Evolutionary conservation across 345 rosid species (phyloP), one percentile per base, ranked within the genome.

Genomic region (Gossypioides kirkii): DNA sequence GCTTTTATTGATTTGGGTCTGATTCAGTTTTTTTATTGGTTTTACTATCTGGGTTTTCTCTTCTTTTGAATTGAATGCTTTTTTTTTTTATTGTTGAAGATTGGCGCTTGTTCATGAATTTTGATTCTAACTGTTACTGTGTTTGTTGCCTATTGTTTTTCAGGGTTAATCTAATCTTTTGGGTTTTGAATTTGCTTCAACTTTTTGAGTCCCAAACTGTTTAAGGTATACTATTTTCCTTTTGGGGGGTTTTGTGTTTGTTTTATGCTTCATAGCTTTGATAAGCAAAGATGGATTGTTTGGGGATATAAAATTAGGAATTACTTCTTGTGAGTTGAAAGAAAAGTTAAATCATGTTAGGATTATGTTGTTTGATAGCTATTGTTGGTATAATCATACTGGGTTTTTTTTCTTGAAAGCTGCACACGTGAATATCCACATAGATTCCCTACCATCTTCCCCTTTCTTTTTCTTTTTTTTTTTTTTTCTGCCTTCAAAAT

Each of bases 371-470:
- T 73, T 68, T 67, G 60, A 53, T 69, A 53, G 75, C 55, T 61
- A 38, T 61, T 67, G 58, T 20, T 56, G 50, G n/a, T 64, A 23
- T 55, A 47, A 56, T 70, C 20, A 4, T 54, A 18, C 53, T 60
- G 68, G 18, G 38, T 32, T 53, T 80, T 61, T 65, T 16, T n/a
- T 52, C 32, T 74, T 74, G 64, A 74, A 72, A 46, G 68, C 62
- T 71, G 55, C 4, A 66, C 45, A 28, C 47, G 41, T 69, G 77
- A 78, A 81, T 69, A 75, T 73, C 45, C 75, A 75, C 25, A n/a
- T 74, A 58, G 54, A 73, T 69, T 73, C 75, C 75, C 49, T 52
- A n/a, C 64, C 61, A 63, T 45, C 38, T 32, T 32, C 71, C 17
- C 53, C 26, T 72, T 78, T 68, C 32, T 18, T 43, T n/a, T n/a